phyloP scores from a whole-genome alignment of 2,329 filamentous ascomycete genomes.

The Epichloe uncinata region DNA sequence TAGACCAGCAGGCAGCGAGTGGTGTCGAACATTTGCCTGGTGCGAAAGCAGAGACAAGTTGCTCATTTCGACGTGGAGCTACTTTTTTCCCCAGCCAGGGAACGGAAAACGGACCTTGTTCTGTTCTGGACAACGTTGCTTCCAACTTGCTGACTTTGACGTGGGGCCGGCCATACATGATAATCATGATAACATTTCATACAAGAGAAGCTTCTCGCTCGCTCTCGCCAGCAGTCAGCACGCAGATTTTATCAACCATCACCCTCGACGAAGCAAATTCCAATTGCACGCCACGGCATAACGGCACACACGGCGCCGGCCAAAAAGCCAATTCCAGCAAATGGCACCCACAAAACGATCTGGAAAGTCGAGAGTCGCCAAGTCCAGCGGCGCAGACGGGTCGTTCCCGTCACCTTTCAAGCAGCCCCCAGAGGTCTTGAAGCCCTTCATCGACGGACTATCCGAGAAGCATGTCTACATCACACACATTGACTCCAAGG shows the following conservation, averaged over 20 bases:
- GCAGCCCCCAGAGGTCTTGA: constrained; percentile 48
- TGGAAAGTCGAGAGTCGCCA: constrained; percentile 18
- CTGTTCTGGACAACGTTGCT: too few relatives aligned
- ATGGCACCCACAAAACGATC: constrained; percentile 23
- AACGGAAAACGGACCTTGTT: too few relatives aligned
- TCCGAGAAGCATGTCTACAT: constrained; percentile 65
- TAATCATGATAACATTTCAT: too few relatives aligned
- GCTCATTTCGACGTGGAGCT: background rate
- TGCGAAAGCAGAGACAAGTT: constrained; percentile 1
- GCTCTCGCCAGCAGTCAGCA: background rate
- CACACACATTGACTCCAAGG: constrained; percentile 65
- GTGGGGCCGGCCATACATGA: too few relatives aligned
- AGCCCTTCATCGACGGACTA: constrained; percentile 53
- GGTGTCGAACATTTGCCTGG: background rate
- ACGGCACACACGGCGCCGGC: background rate
- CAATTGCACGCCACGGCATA: background rate
- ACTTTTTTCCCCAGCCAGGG: background rate
- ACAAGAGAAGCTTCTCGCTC: too few relatives aligned
- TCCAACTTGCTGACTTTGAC: too few relatives aligned
- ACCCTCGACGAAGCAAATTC: background rate
- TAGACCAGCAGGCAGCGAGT: background rate
- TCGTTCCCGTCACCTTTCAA: constrained; percentile 53
- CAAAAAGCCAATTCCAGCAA: background rate
- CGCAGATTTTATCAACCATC: background rate
- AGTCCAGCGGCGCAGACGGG: constrained; percentile 13